Base-by-base conservation (phyloP, 352 stramenopile genomes). In the Thraustochytrium sp. region DNA sequence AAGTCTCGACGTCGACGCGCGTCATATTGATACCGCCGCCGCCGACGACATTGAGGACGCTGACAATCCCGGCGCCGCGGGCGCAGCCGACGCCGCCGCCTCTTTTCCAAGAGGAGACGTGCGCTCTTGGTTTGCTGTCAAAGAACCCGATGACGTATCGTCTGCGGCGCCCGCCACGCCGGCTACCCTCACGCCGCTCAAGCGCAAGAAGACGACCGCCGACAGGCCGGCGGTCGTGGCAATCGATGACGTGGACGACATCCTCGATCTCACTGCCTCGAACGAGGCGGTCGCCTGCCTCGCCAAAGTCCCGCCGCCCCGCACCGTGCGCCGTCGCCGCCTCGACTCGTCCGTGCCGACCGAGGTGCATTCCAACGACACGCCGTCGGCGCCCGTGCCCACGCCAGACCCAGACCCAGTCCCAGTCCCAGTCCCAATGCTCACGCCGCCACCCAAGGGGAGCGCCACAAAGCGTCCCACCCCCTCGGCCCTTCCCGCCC, bases 81-180 rank as follows among this genome's bases (percentile, higher is more conserved):
- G 29, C 31, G 31, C 23, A 44, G n/a, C 18, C 0, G 4, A 42
- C n/a, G 31, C 21, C 11, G 26, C 11, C 23, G 9, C 5, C 38
- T 16, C 11, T 21, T 61, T 82, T 34, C 64, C 51, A 26, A 75
- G 73, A 23, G 80, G 64, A 8, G 80, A 85, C 56, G 76, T 85
- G 29, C 80, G 80, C 8, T 26, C 38, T 18, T 85, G 75, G 64
- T 82, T 85, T 40, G 26, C 23, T 26, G n/a, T n/a, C n/a, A n/a
- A n/a, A n/a, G n/a, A n/a, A n/a, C n/a, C n/a, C n/a, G n/a, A n/a
- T n/a, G n/a, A n/a, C n/a, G n/a, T n/a, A n/a, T n/a, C n/a, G n/a
- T n/a, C 42, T 49, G 42, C 42, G 42, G 5, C 42, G 42, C 42
- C 5, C 42, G 42, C 42, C 42, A 16, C 42, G 42, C 42, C 16